Evolutionary conservation across 176 grass and related monocot species (phyloP), one percentile per base, ranked within the genome.

Genomic region (Oryza rufipogon): DNA sequence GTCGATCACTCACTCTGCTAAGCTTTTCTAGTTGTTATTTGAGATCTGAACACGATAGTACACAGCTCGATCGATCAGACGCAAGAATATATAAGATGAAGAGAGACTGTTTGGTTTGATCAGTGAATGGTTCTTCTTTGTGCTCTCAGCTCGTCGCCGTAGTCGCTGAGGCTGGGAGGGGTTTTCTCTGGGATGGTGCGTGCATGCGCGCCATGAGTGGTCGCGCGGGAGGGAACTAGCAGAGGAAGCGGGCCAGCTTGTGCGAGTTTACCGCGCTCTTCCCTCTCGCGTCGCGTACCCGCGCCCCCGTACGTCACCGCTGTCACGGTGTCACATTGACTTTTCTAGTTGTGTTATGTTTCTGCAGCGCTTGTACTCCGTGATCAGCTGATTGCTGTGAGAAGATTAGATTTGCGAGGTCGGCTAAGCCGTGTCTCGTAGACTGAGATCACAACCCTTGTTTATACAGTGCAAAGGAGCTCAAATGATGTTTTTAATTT

Each of bases 111-210:
- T 48, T 14, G 56, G 34, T 34, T 16, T 17, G 68, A 11, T 58
- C 19, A 58, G 66, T 23, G 74, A 80, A 78, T 82, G 88, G 65
- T 42, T 89, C 52, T 42, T 89, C 52, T 4, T 72, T 78, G 72
- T 56, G 54, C 14, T 85, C 52, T 85, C 52, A 58, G 52, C 17
- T 58, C 52, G 16, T 61, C 64, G 17, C n/a, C 64, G 22, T 44
- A 52, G 68, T 22, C 33, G 54, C 42, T 58, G 54, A 16, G 83
- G 88, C 19, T 17, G 34, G 54, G 88, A 89, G 88, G 73, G 17
- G 2, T n/a, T 58, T 25, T 77, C 81, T 82, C 15, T 65, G 26
- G 26, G 76, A 80, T 30, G 23, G 20, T 9, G 56, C 41, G 74
- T 51, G 68, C 68, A 52, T 23, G 22, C 74, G 68, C 8, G 58